Evolutionary conservation across 164 flowering plant species (phyloP), one percentile per base, ranked within the genome.

Genomic region (Echeveria elegans): DNA sequence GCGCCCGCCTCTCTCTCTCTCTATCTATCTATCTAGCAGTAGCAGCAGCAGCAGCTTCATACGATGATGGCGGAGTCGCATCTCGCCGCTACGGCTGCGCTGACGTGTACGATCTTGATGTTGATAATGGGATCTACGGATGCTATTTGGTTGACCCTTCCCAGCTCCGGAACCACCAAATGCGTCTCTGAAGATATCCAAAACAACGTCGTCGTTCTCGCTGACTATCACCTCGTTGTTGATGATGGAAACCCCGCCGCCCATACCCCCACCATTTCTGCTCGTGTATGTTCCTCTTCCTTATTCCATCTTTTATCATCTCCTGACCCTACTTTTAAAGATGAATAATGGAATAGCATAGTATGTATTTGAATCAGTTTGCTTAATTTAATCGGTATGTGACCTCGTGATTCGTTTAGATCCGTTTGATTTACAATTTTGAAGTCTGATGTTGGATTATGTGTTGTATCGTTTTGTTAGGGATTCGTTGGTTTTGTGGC

Each of bases 171-270:
- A 5, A 81, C 61, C 1, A 56, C 82, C 43, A 85, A 85, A 77
- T 85, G 89, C 76, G 87, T 85, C 8, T 80, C 87, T 18, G 89
- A 85, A 69, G 87, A 85, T 76, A 78, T 85, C 47, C 87, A 85
- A 69, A 82, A 74, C 80, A 85, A 85, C 79, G 82, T 85, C 58
- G 86, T 85, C 66, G 89, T 85, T 74, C 69, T 85, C 77, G 85
- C 81, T 24, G 85, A 86, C 72, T 86, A 82, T 70, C 76, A 79
- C 31, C 83, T 82, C 71, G 69, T 86, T 34, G 61, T 82, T 53
- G 83, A 79, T 15, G 82, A 78, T 71, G 76, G 68, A 56, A 56
- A 56, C 61, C 32, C 34, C 61, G 32, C 61, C 61, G 61, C 9
- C 5, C 31, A 29, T 2, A 56, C 23, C 6, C 61, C 61, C 61